These are phyloP conservation scores for Agrocybe praecox DNA, from an alignment of 768 basidiomycete genomes.

Conservation along the genomic window DNA sequence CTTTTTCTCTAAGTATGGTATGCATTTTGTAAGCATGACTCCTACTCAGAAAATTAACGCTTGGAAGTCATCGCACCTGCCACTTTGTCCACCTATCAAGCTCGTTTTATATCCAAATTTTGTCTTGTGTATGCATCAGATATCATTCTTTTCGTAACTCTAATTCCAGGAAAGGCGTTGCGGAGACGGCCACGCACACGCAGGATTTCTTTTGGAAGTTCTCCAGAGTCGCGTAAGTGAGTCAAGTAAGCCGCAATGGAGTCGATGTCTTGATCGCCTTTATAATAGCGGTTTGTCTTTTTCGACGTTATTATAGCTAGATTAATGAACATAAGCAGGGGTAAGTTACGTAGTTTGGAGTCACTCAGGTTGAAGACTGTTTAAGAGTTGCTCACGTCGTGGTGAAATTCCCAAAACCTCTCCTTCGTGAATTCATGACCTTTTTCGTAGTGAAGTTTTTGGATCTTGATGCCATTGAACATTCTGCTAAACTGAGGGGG, in stretches of 20 bases:
- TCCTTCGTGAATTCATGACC: too few species aligned
- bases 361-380: too few species aligned
- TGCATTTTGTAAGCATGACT: too few species aligned
- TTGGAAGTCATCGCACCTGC: conserved; percentile 5
- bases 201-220: conserved; percentile 7
- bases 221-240: background rate
- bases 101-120: conserved; percentile 6
- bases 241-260: conserved; percentile 9
- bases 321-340: too few species aligned
- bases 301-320: background rate
- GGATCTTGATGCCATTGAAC: too few species aligned
- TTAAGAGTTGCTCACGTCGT: too few species aligned
- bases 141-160: conserved; percentile 3
- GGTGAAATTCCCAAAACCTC: too few species aligned
- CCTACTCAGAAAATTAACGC: too few species aligned
- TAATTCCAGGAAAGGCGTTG: conserved; percentile 8
- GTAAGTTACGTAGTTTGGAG: too few species aligned
- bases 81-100: conserved; percentile 1
- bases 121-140: conserved; percentile 6
- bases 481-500: too few species aligned
- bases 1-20: too few species aligned
- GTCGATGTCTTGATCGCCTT: conserved; percentile 7
- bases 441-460: too few species aligned
- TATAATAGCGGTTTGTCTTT: conserved; percentile 4
- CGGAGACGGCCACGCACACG: conserved; percentile 10